Conservation (phyloP, 768 basidiomycete genomes). For the Clavaria fumosa region DNA sequence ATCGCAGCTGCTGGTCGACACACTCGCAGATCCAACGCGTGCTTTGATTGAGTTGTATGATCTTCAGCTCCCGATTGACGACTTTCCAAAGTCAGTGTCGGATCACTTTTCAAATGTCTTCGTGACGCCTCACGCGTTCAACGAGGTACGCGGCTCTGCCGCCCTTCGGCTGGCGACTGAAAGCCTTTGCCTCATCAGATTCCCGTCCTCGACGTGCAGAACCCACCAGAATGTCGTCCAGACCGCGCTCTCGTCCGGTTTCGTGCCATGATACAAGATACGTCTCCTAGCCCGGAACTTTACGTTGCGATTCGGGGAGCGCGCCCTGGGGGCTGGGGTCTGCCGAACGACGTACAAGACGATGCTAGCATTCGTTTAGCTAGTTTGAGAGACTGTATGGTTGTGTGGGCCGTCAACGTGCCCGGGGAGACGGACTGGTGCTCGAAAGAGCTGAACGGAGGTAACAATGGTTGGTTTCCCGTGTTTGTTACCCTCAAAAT, state of each 20-base stretch:
- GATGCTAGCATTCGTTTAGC: constrained; percentile 27
- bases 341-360: constrained; percentile 22
- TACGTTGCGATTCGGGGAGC: constrained; percentile 40
- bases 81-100: constrained; percentile 29
- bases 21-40: constrained; percentile 32
- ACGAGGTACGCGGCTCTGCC: constrained; percentile 18
- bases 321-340: constrained; percentile 63
- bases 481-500: too few species aligned
- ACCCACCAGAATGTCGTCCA: constrained; percentile 34
- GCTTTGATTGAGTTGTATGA: constrained; percentile 36
- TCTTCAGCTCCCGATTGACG: constrained; percentile 14
- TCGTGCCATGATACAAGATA: constrained; percentile 72
- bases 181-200: constrained; percentile 28
- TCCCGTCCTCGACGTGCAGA: constrained; percentile 31
- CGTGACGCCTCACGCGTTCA: constrained; percentile 23
- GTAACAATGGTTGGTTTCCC: too few species aligned
- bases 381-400: constrained; percentile 42
- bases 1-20: constrained; percentile 31
- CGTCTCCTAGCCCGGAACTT: constrained; percentile 55
- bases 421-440: constrained; percentile 57
- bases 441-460: constrained; percentile 11
- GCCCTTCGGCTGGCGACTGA: too few species aligned
- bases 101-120: constrained; percentile 34
- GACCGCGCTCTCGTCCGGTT: constrained; percentile 54
- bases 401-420: constrained; percentile 61